Base-by-base conservation (phyloP, 805 yeast genomes). In the Yamadazyma nakazawae region DNA sequence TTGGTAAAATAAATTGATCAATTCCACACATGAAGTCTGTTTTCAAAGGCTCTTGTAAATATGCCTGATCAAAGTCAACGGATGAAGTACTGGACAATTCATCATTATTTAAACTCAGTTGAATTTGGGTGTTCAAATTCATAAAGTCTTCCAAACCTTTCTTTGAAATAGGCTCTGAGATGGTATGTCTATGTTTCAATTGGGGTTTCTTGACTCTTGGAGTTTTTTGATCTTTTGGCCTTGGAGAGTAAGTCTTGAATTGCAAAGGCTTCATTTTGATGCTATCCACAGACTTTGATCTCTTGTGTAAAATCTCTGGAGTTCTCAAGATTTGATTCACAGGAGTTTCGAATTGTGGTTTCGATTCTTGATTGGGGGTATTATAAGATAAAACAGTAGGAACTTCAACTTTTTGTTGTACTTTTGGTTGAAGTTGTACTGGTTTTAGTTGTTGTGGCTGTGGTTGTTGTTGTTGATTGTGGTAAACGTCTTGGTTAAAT, bases 121-220 rank as follows among this genome's bases (percentile, higher is more conserved):
- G 24, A 12, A 62, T 47, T 54, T 63, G 67, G 19, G 60, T 53
- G 47, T 58, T 60, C 36, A 64, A 53, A 39, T 51, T 51, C 64
- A 63, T 58, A 43, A 63, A 60, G 38, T 62, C 67, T 31, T 64
- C 68, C 31, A 64, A 57, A n/a, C 56, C 60, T 31, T 36, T 31
- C 25, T 32, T 40, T 35, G 34, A 17, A 4, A 49, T 38, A 30
- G 56, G 53, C 39, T 62, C 69, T 25, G 67, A 62, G 34, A 48
- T 58, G 6, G 64, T 52, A 26, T 58, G 54, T 43, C 57, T 55
- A 38, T 59, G 66, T 44, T 52, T 56, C 36, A 49, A 47, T 21
- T 51, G 19, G 14, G 57, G 46, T 40, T 52, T 42, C 42, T 47
- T 37, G 21, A 36, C 45, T 13, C 49, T 46, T 49, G 47, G 45